Percentiles rank a stretch among this genome's conserved stretches.
Conservation (phyloP, 2,329 filamentous ascomycete genomes). For the Triangularia setosa region DNA sequence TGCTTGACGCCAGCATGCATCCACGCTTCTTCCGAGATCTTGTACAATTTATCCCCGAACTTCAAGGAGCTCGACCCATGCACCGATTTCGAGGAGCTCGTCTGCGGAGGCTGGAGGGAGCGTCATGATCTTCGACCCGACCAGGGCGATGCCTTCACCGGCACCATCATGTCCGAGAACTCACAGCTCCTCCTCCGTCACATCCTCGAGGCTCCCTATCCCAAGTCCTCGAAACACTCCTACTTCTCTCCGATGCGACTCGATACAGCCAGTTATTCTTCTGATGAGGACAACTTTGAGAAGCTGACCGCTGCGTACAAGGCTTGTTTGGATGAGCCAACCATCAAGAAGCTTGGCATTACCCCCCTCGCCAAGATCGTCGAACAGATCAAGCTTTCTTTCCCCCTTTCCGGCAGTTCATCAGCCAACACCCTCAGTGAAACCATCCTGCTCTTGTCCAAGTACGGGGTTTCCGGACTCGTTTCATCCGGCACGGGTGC, state of each 20-base stretch:
- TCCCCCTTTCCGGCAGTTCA: constrained; percentile 4
- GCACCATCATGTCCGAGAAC: constrained; percentile 58
- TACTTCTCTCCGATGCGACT: constrained; percentile 7
- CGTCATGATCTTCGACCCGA: constrained; percentile 45
- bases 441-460: constrained; percentile 10
- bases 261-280: constrained; percentile 13
- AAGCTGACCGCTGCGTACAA: constrained; percentile 62
- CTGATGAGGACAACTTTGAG: constrained; percentile 60
- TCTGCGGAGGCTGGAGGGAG: constrained; percentile 13
- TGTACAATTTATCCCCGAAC: constrained; percentile 47
- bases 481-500: constrained; percentile 40
- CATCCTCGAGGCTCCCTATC: constrained; percentile 14
- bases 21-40: constrained; percentile 57
- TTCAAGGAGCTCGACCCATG: constrained; percentile 64
- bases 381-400: constrained; percentile 38
- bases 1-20: constrained; percentile 60
- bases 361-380: constrained; percentile 55
- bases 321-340: constrained; percentile 61
- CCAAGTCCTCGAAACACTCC: constrained; percentile 7
- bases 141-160: constrained; percentile 56
- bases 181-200: constrained; percentile 3
- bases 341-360: constrained; percentile 51
- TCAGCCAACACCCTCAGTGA: constrained; percentile 3
- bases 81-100: constrained; percentile 58
- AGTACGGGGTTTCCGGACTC: constrained; percentile 1